These are phyloP conservation scores for Tripterygium wilfordii DNA, from an alignment of 177 flowering plant genomes.

Conservation along the genomic window DNA sequence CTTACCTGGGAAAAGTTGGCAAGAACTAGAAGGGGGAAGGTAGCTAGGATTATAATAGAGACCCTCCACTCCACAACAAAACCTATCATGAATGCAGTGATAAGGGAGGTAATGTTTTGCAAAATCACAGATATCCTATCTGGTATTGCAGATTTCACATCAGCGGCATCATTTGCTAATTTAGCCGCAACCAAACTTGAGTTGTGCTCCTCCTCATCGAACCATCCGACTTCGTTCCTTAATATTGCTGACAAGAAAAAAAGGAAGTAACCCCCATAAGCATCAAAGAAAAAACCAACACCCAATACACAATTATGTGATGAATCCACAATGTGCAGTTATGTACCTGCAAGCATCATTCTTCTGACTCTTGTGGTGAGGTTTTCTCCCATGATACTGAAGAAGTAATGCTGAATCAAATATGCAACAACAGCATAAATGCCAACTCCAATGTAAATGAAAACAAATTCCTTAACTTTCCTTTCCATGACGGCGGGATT, in stretches of 20 bases:
- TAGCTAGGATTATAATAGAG: constrained; percentile 79
- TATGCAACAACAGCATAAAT: constrained; percentile 87
- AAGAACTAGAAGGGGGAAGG: constrained; percentile 89
- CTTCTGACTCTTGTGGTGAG: constrained; percentile 91
- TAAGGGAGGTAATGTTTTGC: constrained; percentile 95
- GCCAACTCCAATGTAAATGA: constrained; percentile 89
- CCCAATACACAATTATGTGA: too few species aligned
- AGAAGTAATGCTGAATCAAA: constrained; percentile 90
- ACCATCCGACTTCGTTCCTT: constrained; percentile 98
- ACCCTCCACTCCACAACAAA: constrained; percentile 97
- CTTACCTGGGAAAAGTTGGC: constrained; percentile 96
- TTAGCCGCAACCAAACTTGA: constrained; percentile 88
- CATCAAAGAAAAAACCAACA: too few species aligned
- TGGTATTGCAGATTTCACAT: constrained; percentile 89
- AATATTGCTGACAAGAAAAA: constrained; percentile 55
- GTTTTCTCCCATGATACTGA: constrained; percentile 92
- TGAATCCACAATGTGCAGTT: too few species aligned
- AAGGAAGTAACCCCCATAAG: too few species aligned
- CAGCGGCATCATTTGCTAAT: constrained; percentile 87
- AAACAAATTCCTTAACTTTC: constrained; percentile 88
- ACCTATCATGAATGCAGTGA: constrained; percentile 90
- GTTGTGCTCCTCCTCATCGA: constrained; percentile 91
- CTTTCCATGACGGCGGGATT: constrained; percentile 74
- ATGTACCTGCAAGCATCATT: constrained; percentile 94
- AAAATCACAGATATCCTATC: constrained; percentile 92